Percentiles rank a stretch among this genome's conserved stretches.
These are phyloP conservation scores for Monosporascus sp. DNA, from an alignment of 2,329 filamentous ascomycete genomes.

Conservation along the genomic window DNA sequence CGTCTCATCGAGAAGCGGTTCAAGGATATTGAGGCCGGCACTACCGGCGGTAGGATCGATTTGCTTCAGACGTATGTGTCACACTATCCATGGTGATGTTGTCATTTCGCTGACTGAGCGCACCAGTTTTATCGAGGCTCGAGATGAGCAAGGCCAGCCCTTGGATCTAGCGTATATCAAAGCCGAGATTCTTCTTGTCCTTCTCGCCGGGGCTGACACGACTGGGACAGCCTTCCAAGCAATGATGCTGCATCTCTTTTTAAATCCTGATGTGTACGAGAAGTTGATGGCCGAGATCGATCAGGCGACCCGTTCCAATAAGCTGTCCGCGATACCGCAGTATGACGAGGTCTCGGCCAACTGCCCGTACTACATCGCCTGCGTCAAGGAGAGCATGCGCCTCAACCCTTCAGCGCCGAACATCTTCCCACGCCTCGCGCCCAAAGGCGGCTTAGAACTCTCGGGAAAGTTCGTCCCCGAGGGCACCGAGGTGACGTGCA, in stretches of 20 bases:
- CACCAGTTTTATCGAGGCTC: constrained; percentile 37
- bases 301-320: constrained; percentile 26
- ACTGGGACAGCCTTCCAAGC: constrained; percentile 46
- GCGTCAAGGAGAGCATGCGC: constrained; percentile 45
- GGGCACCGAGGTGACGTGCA: constrained; percentile 38
- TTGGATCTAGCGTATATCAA: constrained; percentile 46
- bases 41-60: constrained; percentile 39
- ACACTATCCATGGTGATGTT: neutral
- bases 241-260: constrained; percentile 38
- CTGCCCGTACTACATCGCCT: constrained; percentile 44
- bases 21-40: constrained; percentile 41
- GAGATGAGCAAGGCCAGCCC: constrained; percentile 39
- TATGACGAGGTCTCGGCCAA: constrained; percentile 36
- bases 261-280: constrained; percentile 34
- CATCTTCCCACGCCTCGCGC: constrained; percentile 41
- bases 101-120: constrained; percentile 13
- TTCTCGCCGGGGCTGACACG: constrained; percentile 48
- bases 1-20: constrained; percentile 43
- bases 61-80: constrained; percentile 43
- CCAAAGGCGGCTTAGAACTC: constrained; percentile 25
- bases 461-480: constrained; percentile 28
- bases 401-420: constrained; percentile 43
- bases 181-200: constrained; percentile 46
- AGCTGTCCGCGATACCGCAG: constrained; percentile 31
- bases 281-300: constrained; percentile 44